A percentile compares a stretch with the other conserved stretches of the same genome.
Evolutionary conservation across 2,329 filamentous ascomycete species (phyloP).

Genomic region (Lecanicillium sp.): DNA sequence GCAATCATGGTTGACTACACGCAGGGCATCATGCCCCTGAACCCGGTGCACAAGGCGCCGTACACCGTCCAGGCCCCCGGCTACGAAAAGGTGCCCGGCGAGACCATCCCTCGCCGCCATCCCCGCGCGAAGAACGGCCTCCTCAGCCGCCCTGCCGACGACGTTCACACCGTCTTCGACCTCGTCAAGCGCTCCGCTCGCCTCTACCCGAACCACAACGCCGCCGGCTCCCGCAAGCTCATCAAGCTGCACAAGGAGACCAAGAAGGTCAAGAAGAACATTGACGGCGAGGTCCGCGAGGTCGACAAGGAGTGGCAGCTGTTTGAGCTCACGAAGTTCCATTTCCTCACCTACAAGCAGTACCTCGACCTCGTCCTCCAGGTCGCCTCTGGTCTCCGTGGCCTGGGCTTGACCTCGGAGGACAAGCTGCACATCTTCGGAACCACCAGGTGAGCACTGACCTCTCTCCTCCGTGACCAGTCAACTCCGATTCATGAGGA

Average conservation of each 20-base stretch:
- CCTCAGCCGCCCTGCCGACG: slow-evolving; percentile 55
- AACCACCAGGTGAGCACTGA: slow-evolving; percentile 57
- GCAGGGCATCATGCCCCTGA: slow-evolving; percentile 40
- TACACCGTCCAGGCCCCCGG: slow-evolving; percentile 68
- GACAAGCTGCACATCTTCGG: slow-evolving; percentile 77
- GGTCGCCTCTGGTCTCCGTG: slow-evolving; percentile 65
- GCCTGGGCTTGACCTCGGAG: slow-evolving; percentile 59
- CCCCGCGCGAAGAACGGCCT: slow-evolving; percentile 64
- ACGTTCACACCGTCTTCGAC: slow-evolving; percentile 71
- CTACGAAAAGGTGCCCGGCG: slow-evolving; percentile 62
- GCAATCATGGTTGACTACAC: slow-evolving; percentile 28
- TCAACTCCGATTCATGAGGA: no score
- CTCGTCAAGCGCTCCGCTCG: slow-evolving; percentile 63
- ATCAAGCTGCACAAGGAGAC: slow-evolving; percentile 73
- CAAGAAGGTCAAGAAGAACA: slow-evolving; percentile 83
- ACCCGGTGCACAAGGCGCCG: slow-evolving; percentile 60
- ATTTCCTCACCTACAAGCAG: slow-evolving; percentile 70
- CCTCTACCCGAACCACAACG: slow-evolving; percentile 54
- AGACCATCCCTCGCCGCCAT: slow-evolving; percentile 78
- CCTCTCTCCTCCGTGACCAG: not conserved
- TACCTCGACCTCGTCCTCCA: slow-evolving; percentile 64
- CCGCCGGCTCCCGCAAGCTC: slow-evolving; percentile 65
- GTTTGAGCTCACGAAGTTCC: slow-evolving; percentile 74
- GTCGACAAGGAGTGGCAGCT: slow-evolving; percentile 89
- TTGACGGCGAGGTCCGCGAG: slow-evolving; percentile 71